These are phyloP conservation scores for Teratosphaeria nubilosa DNA, from an alignment of 2,329 filamentous ascomycete genomes.

Conservation along the genomic window DNA sequence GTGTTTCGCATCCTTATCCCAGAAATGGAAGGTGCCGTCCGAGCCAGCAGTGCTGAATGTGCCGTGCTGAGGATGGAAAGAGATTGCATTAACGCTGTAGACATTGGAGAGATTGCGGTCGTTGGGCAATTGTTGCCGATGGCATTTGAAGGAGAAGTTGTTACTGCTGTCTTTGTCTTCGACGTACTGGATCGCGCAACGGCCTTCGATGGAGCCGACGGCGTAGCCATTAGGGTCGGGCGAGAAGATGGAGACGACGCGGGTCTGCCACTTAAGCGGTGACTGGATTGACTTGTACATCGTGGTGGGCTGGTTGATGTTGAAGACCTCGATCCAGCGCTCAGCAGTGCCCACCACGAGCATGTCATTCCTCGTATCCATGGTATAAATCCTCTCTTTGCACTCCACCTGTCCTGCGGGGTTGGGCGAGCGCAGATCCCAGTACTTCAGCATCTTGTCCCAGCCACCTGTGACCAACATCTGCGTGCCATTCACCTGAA, in stretches of 20 bases:
- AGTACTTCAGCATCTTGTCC: conserved; percentile 87
- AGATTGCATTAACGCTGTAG: conserved; percentile 92
- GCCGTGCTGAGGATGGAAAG: conserved; percentile 90
- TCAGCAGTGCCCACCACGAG: conserved; percentile 90
- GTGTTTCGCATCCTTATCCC: conserved; percentile 58
- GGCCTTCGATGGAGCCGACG: conserved; percentile 90
- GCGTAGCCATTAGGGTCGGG: conserved; percentile 82
- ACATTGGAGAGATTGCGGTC: conserved; percentile 68
- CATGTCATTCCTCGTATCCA: conserved; percentile 76
- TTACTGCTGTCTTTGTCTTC: conserved; percentile 77
- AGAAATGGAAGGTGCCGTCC: conserved; percentile 95
- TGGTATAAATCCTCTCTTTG: conserved; percentile 76
- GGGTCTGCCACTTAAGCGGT: conserved; percentile 95
- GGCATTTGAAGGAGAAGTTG: conserved; percentile 99
- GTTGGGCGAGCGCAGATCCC: conserved; percentile 62
- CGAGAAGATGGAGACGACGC: conserved; percentile 84
- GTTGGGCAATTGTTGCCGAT: conserved; percentile 64
- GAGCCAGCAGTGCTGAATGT: conserved; percentile 97
- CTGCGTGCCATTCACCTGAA: conserved; percentile 51
- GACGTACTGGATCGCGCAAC: conserved; percentile 96
- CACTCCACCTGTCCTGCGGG: conserved; percentile 56
- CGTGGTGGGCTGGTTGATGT: conserved; percentile 75
- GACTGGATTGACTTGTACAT: conserved; percentile 96
- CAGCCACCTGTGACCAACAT: conserved; percentile 89
- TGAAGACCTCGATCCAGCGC: conserved; percentile 90